Conservation (phyloP, 495 filamentous ascomycete species). For the Massariosphaeria phaeospora region DNA sequence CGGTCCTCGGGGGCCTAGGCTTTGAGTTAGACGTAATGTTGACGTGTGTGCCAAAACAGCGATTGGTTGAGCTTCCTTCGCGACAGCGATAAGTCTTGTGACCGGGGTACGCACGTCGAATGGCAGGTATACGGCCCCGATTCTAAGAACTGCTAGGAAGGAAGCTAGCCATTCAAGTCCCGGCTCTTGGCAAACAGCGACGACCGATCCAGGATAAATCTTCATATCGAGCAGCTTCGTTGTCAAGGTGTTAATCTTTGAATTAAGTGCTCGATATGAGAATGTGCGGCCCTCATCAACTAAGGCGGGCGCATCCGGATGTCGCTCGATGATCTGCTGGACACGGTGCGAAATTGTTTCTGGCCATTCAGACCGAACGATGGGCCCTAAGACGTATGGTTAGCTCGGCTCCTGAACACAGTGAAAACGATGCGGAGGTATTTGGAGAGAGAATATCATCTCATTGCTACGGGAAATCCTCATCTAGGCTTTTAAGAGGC, state of each 20-base stretch:
- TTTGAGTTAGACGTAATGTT: slow-evolving; percentile 14
- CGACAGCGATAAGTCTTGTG: slow-evolving; percentile 37
- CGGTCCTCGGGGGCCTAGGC: not conserved
- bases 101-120: slow-evolving; percentile 45
- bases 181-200: slow-evolving; percentile 37
- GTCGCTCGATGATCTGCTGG: slow-evolving; percentile 28
- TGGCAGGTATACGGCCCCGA: slow-evolving; percentile 51
- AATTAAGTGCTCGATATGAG: no score
- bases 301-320: no score
- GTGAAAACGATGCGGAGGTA: no score
- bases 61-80: slow-evolving; percentile 4
- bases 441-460: no score
- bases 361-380: slow-evolving; percentile 33
- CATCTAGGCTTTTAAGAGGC: no score
- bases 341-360: slow-evolving; percentile 40
- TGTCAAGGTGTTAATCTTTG: not conserved
- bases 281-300: no score
- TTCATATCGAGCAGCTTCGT: no score
- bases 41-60: not conserved
- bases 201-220: not conserved
- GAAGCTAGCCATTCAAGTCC: slow-evolving; percentile 47
- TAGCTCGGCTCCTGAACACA: no score
- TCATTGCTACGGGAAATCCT: no score
- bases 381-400: no score
- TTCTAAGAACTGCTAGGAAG: slow-evolving; percentile 49